phyloP scores from a whole-genome alignment of 148 eudicot species.

The Linanthus parryae region DNA sequence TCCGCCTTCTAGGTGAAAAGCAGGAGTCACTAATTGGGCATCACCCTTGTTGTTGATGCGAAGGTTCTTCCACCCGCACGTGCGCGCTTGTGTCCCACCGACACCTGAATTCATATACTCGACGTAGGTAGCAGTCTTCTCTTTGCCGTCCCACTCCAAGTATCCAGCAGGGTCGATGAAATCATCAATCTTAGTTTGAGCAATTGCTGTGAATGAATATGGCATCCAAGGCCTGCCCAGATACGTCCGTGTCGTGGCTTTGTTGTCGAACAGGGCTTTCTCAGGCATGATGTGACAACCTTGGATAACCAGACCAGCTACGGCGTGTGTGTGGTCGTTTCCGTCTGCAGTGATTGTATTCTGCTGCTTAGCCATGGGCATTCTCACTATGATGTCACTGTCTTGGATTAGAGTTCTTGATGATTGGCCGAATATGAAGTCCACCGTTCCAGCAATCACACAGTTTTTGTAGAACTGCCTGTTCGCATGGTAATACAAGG shows the following conservation, averaged over 20 bases:
- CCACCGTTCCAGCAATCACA: slow-evolving; percentile 56
- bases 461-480: slow-evolving; percentile 63
- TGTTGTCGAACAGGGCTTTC: slow-evolving; percentile 7
- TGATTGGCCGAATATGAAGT: slow-evolving; percentile 60
- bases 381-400: slow-evolving; percentile 42
- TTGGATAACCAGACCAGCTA: slow-evolving; percentile 36
- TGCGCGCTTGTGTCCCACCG: slow-evolving; percentile 15
- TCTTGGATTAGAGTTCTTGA: slow-evolving; percentile 48
- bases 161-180: slow-evolving; percentile 48
- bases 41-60: too few relatives aligned
- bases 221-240: slow-evolving; percentile 51
- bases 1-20: too few relatives aligned
- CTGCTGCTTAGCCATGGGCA: slow-evolving; percentile 28
- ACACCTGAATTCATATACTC: slow-evolving; percentile 57
- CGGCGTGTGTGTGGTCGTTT: slow-evolving; percentile 13
- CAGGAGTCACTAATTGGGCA: too few relatives aligned
- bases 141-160: slow-evolving; percentile 29
- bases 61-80: slow-evolving; percentile 59
- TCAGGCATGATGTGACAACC: slow-evolving; percentile 33
- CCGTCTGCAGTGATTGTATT: slow-evolving; percentile 59
- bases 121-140: slow-evolving; percentile 28
- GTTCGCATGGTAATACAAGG: slow-evolving; percentile 41
- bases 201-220: slow-evolving; percentile 28
- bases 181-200: slow-evolving; percentile 31
- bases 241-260: slow-evolving; percentile 17